These are phyloP conservation scores for Zygosaccharomyces lentus DNA, from an alignment of 805 yeast species.

Conservation along the genomic window DNA sequence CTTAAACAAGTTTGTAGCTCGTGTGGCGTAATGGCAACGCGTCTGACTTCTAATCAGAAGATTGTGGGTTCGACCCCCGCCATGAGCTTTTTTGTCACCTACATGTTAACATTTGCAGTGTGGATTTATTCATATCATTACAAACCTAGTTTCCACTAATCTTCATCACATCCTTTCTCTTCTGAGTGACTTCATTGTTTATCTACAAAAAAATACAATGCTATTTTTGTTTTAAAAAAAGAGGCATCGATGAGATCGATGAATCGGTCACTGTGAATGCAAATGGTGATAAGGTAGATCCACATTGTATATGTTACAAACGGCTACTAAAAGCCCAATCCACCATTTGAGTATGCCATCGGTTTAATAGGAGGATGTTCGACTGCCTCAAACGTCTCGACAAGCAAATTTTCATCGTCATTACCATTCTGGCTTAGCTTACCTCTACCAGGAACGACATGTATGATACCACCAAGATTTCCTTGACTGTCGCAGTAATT, in stretches of 20 bases:
- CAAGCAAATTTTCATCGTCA: slow-evolving; percentile 47
- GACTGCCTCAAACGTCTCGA: slow-evolving; percentile 69
- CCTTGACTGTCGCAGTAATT: slow-evolving; percentile 93
- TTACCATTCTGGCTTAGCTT: slow-evolving; percentile 38
- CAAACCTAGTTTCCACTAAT: too few relatives aligned
- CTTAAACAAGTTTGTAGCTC: slow-evolving; percentile 29
- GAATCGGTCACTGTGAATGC: neutral
- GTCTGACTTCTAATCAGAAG: slow-evolving; percentile 54
- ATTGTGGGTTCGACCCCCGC: slow-evolving; percentile 55
- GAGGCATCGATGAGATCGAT: neutral
- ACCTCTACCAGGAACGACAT: slow-evolving; percentile 46
- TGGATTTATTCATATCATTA: too few relatives aligned
- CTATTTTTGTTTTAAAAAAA: neutral
- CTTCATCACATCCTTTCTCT: too few relatives aligned
- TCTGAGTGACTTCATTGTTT: neutral
- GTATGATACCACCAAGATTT: slow-evolving; percentile 84
- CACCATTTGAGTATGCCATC: slow-evolving; percentile 78
- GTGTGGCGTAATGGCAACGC: slow-evolving; percentile 57
- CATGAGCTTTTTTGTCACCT: slow-evolving; percentile 42
- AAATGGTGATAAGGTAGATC: neutral
- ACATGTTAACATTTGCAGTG: too few relatives aligned
- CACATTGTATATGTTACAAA: neutral
- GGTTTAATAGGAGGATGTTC: slow-evolving; percentile 90
- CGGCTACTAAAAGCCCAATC: slow-evolving; percentile 33
- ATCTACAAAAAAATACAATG: neutral